Percentiles rank a stretch among this genome's conserved stretches.
Conservation (phyloP, 345 rosid genomes). For the Hypericum perforatum region DNA sequence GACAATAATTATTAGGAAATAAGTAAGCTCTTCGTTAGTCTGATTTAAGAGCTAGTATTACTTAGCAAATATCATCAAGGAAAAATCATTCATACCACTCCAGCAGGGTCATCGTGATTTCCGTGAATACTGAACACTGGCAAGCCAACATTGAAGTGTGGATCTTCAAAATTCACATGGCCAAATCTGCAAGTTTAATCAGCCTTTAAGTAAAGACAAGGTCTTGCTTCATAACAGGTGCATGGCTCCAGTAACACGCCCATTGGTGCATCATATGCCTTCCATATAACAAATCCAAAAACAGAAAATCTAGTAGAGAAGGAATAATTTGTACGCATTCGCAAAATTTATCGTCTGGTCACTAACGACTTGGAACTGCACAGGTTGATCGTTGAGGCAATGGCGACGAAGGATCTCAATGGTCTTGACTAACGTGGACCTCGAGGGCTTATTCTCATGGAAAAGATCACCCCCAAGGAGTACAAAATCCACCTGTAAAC, state of each 20-base stretch:
- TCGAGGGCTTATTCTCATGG: constrained; percentile 97
- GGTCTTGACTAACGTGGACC: constrained; percentile 84
- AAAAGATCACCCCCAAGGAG: constrained; percentile 97
- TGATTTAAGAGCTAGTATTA: no score
- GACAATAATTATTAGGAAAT: no score
- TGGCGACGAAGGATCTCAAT: constrained; percentile 96
- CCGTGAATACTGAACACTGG: constrained; percentile 98
- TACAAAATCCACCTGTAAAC: constrained; percentile 72
- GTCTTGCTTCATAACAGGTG: no score
- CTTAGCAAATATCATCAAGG: no score
- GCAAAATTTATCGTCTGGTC: constrained; percentile 92
- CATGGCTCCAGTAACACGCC: no score
- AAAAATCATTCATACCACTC: constrained; percentile 54
- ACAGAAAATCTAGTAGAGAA: background rate
- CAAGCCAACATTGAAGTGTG: constrained; percentile 93
- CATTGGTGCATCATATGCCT: no score
- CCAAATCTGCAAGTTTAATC: constrained; percentile 51
- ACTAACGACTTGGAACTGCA: constrained; percentile 96
- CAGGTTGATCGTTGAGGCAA: constrained; percentile 79
- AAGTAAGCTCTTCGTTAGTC: no score
- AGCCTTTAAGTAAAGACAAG: no score
- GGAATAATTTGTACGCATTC: constrained; percentile 40
- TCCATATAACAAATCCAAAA: no score
- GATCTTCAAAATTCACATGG: constrained; percentile 98
- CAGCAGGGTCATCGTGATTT: constrained; percentile 99